Evolutionary conservation across 352 stramenopile species (phyloP), one percentile per base, ranked within the genome.

Genomic region (Blastocystis sp.): DNA sequence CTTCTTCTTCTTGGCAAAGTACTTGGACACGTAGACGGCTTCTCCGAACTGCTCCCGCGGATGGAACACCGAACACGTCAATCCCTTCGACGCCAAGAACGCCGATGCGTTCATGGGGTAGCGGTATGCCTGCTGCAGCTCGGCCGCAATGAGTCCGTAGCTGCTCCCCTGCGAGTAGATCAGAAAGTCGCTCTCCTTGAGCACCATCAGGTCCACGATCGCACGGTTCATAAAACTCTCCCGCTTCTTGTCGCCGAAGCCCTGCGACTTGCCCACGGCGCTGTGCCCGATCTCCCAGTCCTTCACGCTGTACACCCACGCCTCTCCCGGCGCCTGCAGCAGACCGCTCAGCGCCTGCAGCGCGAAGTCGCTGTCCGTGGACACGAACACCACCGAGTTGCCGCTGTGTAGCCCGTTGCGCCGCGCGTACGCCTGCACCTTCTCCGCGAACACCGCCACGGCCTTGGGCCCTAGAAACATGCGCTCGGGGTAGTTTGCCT

Each of bases 141-240:
- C 74, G 24, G 65, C 65, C 17, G 74, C 74, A 17, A 84, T 68
- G 4, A 66, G 42, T 66, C 74, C 74, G 45, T 57, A 84, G 54
- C 74, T 84, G 43, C 74, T 84, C 17, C 74, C 74, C 11, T 84
- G 74, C 38, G 45, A 68, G 28, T 70, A 84, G 54, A 84, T 57
- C 0, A 84, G 61, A 52, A 57, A 84, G 34, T 84, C 74, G 45
- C 74, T 84, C 57, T 84, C 74, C 54, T 84, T 84, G 10, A 84
- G 60, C 52, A 84, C 9, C 11, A 84, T n/a, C 2, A 84, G n/a
- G 48, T 84, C 74, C 6, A 69, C 19, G 42, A 84, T 84, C 21
- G 74, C 74, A 21, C 74, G 74, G 45, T 84, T 84, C 74, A 84
- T 84, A 57, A 84, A 84, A 14, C 52, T 69, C 24, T 68, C 57